Evolutionary conservation across 768 basidiomycete species (phyloP).

Genomic region (Russula virescens): DNA sequence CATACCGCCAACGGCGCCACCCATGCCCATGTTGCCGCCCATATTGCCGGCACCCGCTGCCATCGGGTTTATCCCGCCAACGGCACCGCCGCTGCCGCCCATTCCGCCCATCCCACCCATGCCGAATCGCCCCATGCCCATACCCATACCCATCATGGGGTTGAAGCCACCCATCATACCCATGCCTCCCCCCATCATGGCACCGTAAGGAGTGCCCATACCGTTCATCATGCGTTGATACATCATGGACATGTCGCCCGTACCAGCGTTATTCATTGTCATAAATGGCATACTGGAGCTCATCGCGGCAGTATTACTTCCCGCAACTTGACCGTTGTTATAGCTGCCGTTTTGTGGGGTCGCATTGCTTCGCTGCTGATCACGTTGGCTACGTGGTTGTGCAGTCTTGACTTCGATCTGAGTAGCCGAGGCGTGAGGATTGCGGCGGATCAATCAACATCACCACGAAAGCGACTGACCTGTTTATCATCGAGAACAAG

Average conservation of each 20-base stretch:
- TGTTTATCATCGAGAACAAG: conserved; percentile 82
- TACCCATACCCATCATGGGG: conserved; percentile 31
- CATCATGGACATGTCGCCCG: conserved; percentile 38
- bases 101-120: conserved; percentile 27
- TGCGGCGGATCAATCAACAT: not conserved
- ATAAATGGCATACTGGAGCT: conserved; percentile 36
- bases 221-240: conserved; percentile 96
- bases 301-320: conserved; percentile 27
- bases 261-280: conserved; percentile 31
- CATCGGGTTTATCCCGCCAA: conserved; percentile 42
- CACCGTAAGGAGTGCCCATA: conserved; percentile 46
- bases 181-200: conserved; percentile 35
- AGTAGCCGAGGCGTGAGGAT: not conserved
- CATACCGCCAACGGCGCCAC: conserved; percentile 28
- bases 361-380: conserved; percentile 42
- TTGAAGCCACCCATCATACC: conserved; percentile 24
- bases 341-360: conserved; percentile 21
- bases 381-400: conserved; percentile 80
- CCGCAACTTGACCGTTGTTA: conserved; percentile 28
- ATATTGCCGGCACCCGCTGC: not conserved
- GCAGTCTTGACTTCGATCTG: conserved; percentile 98
- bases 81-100: conserved; percentile 54
- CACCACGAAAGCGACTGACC: conserved; percentile 42
- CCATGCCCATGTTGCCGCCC: conserved; percentile 34
- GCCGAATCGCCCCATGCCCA: conserved; percentile 33